Conservation (phyloP, 768 basidiomycete genomes). For the Antrodiella citrinella region DNA sequence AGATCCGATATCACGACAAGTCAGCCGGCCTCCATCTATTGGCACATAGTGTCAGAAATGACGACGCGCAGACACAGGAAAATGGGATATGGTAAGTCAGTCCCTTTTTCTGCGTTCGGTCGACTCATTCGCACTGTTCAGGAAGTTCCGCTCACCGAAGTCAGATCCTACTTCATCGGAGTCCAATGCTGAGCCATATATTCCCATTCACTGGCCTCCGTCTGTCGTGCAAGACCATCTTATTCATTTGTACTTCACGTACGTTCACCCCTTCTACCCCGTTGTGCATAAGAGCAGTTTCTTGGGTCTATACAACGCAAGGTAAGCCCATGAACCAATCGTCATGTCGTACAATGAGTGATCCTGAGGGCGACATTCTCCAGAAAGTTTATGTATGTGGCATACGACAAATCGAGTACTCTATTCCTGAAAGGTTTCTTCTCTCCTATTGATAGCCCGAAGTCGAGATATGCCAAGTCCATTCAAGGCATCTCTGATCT, state of each 20-base stretch:
- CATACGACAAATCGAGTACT: too few relatives aligned
- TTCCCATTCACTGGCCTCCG: constrained; percentile 40
- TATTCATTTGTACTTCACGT: constrained; percentile 70
- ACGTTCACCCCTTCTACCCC: constrained; percentile 79
- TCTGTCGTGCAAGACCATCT: constrained; percentile 56
- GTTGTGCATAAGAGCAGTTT: constrained; percentile 70
- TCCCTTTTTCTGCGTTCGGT: neutral
- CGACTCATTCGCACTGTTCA: neutral
- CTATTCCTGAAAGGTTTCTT: too few relatives aligned
- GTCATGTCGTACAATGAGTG: too few relatives aligned
- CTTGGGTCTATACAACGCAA: constrained; percentile 40
- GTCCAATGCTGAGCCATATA: neutral
- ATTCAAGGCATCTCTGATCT: constrained; percentile 56
- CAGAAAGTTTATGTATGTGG: too few relatives aligned
- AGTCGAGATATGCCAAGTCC: constrained; percentile 15
- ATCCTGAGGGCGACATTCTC: too few relatives aligned
- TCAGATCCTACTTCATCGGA: neutral
- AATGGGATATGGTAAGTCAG: constrained; percentile 18
- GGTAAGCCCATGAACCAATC: too few relatives aligned
- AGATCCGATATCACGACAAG: constrained; percentile 83
- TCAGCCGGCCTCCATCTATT: constrained; percentile 70
- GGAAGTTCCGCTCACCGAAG: constrained; percentile 15
- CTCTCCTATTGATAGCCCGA: neutral
- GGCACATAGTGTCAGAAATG: constrained; percentile 55
- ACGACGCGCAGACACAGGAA: constrained; percentile 61